These are phyloP conservation scores for Exsudoporus frostii DNA, from an alignment of 768 basidiomycete genomes.

Conservation along the genomic window DNA sequence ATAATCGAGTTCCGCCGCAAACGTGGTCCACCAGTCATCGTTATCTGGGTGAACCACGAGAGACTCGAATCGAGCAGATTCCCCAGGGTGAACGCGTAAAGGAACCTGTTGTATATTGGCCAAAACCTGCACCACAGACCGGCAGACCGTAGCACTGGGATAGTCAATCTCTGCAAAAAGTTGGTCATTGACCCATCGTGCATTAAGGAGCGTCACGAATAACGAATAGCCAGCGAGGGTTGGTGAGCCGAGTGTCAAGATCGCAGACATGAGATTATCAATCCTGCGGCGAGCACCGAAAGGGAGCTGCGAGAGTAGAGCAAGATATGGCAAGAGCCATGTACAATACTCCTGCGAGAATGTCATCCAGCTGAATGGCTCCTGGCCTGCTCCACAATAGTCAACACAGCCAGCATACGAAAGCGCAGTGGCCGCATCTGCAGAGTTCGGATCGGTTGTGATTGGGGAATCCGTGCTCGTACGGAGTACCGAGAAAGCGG, in stretches of 20 bases:
- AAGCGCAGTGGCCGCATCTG: conserved; percentile 8
- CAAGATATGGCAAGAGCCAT: conserved; percentile 50
- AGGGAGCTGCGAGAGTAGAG: conserved; percentile 48
- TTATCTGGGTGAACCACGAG: conserved; percentile 42
- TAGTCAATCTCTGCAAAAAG: conserved; percentile 31
- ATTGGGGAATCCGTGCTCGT: conserved; percentile 6
- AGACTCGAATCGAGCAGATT: conserved; percentile 34
- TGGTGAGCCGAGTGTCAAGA: conserved; percentile 45
- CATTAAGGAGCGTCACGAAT: conserved; percentile 40
- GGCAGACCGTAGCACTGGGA: conserved; percentile 7
- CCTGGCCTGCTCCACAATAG: conserved; percentile 10
- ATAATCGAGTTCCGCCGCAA: conserved; percentile 34
- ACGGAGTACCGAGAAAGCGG: conserved; percentile 14
- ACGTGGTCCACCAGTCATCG: conserved; percentile 39
- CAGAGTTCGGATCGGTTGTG: not conserved
- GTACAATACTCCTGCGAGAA: conserved; percentile 38
- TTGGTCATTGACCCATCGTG: conserved; percentile 38
- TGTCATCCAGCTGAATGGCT: conserved; percentile 16
- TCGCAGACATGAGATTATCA: conserved; percentile 40
- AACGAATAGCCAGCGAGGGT: conserved; percentile 45
- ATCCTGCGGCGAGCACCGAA: conserved; percentile 39
- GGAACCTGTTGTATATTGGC: conserved; percentile 42
- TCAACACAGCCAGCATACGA: conserved; percentile 3
- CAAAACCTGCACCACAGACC: conserved; percentile 32
- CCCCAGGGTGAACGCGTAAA: conserved; percentile 29